Evolutionary conservation across 1,284 basidiomycete species (phyloP).

Genomic region (Cryptococcus sp.): DNA sequence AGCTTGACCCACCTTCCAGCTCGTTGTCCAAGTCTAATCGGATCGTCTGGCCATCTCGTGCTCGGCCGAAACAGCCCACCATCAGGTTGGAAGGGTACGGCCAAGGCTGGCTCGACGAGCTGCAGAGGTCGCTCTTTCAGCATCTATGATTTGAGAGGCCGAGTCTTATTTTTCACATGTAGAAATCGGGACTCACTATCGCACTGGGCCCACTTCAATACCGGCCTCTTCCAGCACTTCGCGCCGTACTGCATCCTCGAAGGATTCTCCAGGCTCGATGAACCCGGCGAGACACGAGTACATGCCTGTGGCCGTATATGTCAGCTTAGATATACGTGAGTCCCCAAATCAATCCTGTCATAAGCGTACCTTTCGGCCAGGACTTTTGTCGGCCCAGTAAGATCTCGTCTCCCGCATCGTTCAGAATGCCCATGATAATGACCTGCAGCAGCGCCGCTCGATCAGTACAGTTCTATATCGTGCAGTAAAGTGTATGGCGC

Average conservation of each 20-base stretch:
- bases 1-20: conserved; percentile 68
- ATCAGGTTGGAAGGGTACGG: conserved; percentile 87
- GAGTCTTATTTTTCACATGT: neutral
- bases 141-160: neutral
- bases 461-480: neutral
- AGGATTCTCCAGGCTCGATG: conserved; percentile 88
- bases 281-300: conserved; percentile 91
- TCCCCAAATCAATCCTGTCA: conserved; percentile 20
- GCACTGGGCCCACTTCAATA: conserved; percentile 76
- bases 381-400: conserved; percentile 75
- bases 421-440: conserved; percentile 87
- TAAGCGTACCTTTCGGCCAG: conserved; percentile 53
- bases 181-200: conserved; percentile 64
- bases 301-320: conserved; percentile 33
- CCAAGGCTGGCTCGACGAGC: conserved; percentile 56
- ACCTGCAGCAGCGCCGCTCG: conserved; percentile 54
- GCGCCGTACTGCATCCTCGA: conserved; percentile 89
- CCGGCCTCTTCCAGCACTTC: conserved; percentile 97
- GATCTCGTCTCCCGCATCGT: conserved; percentile 73
- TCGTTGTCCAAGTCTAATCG: conserved; percentile 92
- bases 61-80: conserved; percentile 76
- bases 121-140: conserved; percentile 8
- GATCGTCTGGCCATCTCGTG: conserved; percentile 72
- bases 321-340: neutral
- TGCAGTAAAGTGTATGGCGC: neutral